Evolutionary conservation across 2,329 filamentous ascomycete genomes (phyloP).

Genomic region (Cordyceps militaris): DNA sequence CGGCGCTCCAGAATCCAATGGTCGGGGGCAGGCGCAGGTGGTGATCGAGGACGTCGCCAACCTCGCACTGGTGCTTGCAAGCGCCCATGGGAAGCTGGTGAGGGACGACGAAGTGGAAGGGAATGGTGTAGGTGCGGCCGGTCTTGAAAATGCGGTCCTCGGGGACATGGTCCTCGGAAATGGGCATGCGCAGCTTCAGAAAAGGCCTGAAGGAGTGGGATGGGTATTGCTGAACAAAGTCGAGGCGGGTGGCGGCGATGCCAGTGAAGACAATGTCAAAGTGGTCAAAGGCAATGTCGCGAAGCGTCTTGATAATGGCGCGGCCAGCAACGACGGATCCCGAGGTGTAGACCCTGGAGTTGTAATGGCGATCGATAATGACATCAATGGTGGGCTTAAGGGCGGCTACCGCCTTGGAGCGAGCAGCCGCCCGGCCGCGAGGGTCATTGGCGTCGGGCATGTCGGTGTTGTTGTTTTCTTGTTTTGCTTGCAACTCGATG

Average conservation of each 20-base stretch:
- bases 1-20: conserved; percentile 44
- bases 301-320: conserved; percentile 37
- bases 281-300: conserved; percentile 42
- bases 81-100: conserved; percentile 49
- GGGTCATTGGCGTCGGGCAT: conserved; percentile 9
- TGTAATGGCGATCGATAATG: conserved; percentile 46
- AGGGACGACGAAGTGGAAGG: conserved; percentile 56
- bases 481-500: neutral
- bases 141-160: conserved; percentile 39
- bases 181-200: conserved; percentile 49
- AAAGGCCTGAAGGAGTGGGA: conserved; percentile 45
- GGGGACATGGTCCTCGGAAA: conserved; percentile 40
- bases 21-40: conserved; percentile 49
- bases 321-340: conserved; percentile 44
- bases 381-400: conserved; percentile 32
- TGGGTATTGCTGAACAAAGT: conserved; percentile 42
- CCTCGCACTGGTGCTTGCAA: conserved; percentile 43
- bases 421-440: conserved; percentile 13
- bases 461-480: neutral
- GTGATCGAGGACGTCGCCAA: conserved; percentile 40
- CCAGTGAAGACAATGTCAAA: conserved; percentile 49
- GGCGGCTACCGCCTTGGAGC: conserved; percentile 11
- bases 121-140: conserved; percentile 42
- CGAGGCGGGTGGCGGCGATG: conserved; percentile 41
- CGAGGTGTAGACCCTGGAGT: conserved; percentile 49